Evolutionary conservation across 441 rosid genomes (phyloP), one percentile per base, ranked within the genome.

Genomic region (Breynia disticha): DNA sequence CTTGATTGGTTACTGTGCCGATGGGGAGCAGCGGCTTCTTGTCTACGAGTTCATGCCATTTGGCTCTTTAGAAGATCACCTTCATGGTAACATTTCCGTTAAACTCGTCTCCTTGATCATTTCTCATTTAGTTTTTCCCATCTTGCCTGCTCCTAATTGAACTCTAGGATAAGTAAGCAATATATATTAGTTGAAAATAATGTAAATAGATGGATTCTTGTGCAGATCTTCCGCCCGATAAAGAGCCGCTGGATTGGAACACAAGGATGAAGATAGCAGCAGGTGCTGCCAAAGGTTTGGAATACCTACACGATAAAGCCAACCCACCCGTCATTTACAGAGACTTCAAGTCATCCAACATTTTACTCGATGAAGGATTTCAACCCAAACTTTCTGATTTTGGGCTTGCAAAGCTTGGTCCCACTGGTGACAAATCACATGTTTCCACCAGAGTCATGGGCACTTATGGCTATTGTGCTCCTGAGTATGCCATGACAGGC

Each of bases 381-480:
- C 78, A 77, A 41, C 96, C 98, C 0, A 93, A 88, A 76, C 91
- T 93, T 37, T 93, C 98, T 52, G 98, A 93, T 74, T 93, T 93
- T 39, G 98, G 98, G 13, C 91, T 93, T 19, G 97, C 98, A 43
- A 93, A 93, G 76, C 94, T 88, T 11, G 98, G 98, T 48, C 98
- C 98, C 38, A 79, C 80, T 1, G 98, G 96, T 54, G 98, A 93
- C 72, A 82, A 93, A 66, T 88, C 98, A 11, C 97, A 88, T 67
- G 97, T 93, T 68, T 93, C 98, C 51, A 90, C 98, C 50, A 72
- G 98, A 62, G 96, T 90, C 54, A 90, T 90, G 98, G 98, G 98
- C 43, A 90, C 98, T 32, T 90, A 90, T 50, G 96, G 98, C 42
- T 93, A 93, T 56, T 93, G 98, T 74, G 98, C 97, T 64, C 98